phyloP scores from a whole-genome alignment of 306 rosid species.

The Oemleria cerasiformis region DNA sequence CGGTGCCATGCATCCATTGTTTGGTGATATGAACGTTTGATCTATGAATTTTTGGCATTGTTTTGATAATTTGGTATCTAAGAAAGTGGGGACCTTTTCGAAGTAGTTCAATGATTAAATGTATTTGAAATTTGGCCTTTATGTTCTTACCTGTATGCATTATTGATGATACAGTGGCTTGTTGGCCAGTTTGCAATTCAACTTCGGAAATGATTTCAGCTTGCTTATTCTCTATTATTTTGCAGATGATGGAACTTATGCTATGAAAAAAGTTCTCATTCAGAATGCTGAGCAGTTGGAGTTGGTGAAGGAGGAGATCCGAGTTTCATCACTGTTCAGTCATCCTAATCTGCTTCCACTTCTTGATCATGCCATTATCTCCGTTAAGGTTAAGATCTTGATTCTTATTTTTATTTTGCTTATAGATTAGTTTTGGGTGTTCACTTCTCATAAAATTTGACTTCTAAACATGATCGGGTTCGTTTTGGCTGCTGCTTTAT shows the following conservation, averaged over 20 bases:
- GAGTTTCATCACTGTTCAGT: conserved; percentile 81
- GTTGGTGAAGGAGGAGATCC: conserved; percentile 96
- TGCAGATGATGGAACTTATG: conserved; percentile 89
- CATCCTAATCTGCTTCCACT: conserved; percentile 97
- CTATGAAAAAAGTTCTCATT: conserved; percentile 92
- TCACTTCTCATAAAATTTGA: not conserved
- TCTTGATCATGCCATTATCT: conserved; percentile 94
- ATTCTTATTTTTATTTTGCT: not conserved
- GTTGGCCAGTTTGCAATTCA: not conserved
- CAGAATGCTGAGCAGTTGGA: conserved; percentile 88
- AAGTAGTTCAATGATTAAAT: not conserved
- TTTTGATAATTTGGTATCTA: not conserved
- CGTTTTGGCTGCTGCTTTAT: too few relatives aligned
- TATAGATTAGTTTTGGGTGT: not conserved
- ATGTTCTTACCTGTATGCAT: not conserved
- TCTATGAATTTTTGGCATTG: not conserved
- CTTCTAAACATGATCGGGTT: not conserved
- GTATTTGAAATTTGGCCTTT: conserved; percentile 7
- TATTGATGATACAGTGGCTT: not conserved
- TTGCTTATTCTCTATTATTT: conserved; percentile 4
- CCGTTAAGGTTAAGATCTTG: conserved; percentile 62
- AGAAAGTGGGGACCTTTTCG: not conserved
- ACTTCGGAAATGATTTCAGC: not conserved
- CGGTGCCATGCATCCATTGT: not conserved
- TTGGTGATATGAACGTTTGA: conserved; percentile 4